Evolutionary conservation across 306 rosid genomes (phyloP), one percentile per base, ranked within the genome.

Genomic region (Ochetophila trinervis): DNA sequence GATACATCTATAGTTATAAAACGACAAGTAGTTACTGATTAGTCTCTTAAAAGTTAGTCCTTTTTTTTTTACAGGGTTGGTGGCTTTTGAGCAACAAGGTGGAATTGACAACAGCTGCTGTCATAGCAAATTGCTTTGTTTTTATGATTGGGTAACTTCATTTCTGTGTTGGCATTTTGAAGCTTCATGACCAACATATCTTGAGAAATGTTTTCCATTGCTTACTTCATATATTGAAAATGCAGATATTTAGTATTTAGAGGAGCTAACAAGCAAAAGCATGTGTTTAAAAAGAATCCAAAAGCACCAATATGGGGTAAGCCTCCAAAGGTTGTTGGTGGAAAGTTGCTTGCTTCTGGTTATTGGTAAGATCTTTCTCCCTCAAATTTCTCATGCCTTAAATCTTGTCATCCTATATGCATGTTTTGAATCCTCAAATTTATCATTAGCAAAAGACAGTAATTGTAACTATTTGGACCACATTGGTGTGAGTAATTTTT

Each of bases 211-310:
- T 44, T 55, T 51, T 20, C 1, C 48, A 37, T 13, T 60, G 6
- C 3, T 9, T 58, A 44, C n/a, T 58, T 17, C 56, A 15, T 53
- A 24, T 45, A 9, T 55, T 59, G 35, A 68, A 69, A 57, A 59
- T 27, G 64, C 86, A 93, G 98, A 76, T 94, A 94, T 79, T 62
- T 82, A 64, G 96, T 88, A 74, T 94, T 94, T 77, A 82, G 96
- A 74, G 99, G 99, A 80, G 94, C 99, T 40, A 94, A 94, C 90
- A 94, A 94, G 84, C 96, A 94, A 75, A 94, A 94, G 57, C 99
- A 94, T 42, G 75, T 74, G 35, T 94, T 94, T 74, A 94, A 90
- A 65, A 94, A 88, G 87, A 83, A 90, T 73, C 85, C 93, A 18
- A 90, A 90, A 78, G 91, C 88, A 7, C 91, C 66, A 53, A 88